These are phyloP conservation scores for Hypsizygus marmoreus DNA, from an alignment of 768 basidiomycete species.

Conservation along the genomic window DNA sequence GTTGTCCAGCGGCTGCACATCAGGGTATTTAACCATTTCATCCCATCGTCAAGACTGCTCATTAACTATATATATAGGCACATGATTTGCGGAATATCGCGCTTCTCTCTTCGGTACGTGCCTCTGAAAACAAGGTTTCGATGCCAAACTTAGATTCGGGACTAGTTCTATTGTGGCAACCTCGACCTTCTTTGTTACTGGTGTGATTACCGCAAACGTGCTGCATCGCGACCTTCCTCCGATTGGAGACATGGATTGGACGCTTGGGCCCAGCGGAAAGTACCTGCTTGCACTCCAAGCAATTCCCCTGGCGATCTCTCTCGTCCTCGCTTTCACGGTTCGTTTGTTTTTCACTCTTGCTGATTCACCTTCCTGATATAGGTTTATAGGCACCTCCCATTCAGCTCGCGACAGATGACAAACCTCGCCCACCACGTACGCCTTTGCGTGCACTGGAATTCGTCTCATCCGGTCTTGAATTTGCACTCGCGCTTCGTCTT, in stretches of 20 bases:
- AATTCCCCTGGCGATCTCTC: slow-evolving; percentile 35
- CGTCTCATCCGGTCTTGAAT: slow-evolving; percentile 46
- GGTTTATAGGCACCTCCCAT: slow-evolving; percentile 5
- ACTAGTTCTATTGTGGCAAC: slow-evolving; percentile 57
- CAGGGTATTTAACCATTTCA: slow-evolving; percentile 44
- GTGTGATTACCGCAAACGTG: slow-evolving; percentile 43
- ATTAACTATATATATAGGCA: slow-evolving; percentile 46
- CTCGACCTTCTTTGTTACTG: slow-evolving; percentile 52
- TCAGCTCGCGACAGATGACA: slow-evolving; percentile 5
- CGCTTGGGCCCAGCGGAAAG: slow-evolving; percentile 35
- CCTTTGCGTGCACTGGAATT: slow-evolving; percentile 40
- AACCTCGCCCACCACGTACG: slow-evolving; percentile 13
- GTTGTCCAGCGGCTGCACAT: slow-evolving; percentile 67
- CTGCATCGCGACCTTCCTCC: slow-evolving; percentile 37
- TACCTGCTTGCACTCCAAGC: slow-evolving; percentile 42
- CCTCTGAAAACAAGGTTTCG: not conserved
- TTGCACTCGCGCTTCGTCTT: slow-evolving; percentile 54
- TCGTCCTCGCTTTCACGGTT: slow-evolving; percentile 28
- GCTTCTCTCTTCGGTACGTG: slow-evolving; percentile 53
- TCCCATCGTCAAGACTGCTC: no score
- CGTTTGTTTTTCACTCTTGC: slow-evolving; percentile 28
- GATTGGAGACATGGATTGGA: slow-evolving; percentile 37
- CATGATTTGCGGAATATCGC: slow-evolving; percentile 63
- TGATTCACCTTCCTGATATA: slow-evolving; percentile 9
- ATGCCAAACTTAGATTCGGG: slow-evolving; percentile 9